phyloP scores from a whole-genome alignment of 1,284 basidiomycete genomes.

The Trichosporon sp. region DNA sequence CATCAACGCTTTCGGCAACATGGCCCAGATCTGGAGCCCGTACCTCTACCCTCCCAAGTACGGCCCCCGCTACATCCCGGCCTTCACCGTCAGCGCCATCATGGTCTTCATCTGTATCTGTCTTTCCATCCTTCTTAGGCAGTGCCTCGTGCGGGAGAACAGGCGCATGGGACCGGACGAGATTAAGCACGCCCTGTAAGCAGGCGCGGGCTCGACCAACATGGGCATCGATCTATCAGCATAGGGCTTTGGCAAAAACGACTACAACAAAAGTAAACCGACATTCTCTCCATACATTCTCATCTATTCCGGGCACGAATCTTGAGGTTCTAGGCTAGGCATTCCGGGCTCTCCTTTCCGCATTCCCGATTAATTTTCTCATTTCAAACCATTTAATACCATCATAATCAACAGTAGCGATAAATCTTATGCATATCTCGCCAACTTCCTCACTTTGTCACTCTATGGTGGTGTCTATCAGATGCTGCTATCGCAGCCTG shows the following conservation, averaged over 20 bases:
- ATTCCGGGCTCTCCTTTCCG: neutral
- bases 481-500: neutral
- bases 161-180: neutral
- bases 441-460: neutral
- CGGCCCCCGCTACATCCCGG: conserved; percentile 28
- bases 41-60: conserved; percentile 32
- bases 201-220: neutral
- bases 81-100: conserved; percentile 28
- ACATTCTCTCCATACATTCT: neutral
- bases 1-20: conserved; percentile 33
- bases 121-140: conserved; percentile 29
- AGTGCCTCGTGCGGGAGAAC: conserved; percentile 18
- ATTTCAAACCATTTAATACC: neutral
- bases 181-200: neutral
- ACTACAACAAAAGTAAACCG: neutral
- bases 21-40: conserved; percentile 37
- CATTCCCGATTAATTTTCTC: neutral
- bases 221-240: neutral
- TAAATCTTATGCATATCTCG: neutral
- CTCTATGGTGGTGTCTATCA: neutral
- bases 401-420: neutral
- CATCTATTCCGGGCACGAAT: neutral
- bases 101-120: conserved; percentile 27
- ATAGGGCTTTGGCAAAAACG: neutral
- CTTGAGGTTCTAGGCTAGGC: neutral